Evolutionary conservation across 1,284 basidiomycete species (phyloP), one percentile per base, ranked within the genome.

Genomic region (Chalciporus piperatoides): DNA sequence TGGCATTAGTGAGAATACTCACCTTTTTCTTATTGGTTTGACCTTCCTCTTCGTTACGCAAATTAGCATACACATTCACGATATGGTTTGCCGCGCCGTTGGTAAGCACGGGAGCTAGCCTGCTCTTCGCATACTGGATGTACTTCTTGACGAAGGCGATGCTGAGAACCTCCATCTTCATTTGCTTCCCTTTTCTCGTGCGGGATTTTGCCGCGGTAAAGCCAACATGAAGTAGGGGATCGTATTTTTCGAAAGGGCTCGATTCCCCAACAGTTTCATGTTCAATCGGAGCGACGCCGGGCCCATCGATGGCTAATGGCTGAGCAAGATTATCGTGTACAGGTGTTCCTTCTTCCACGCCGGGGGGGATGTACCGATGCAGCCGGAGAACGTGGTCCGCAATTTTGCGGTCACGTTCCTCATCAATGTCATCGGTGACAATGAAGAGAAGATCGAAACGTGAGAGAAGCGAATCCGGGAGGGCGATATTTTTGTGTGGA

Each of bases 381-480:
- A 99, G 93, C 30, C 97, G 84, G 49, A 99, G 79, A 53, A 99
- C 96, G 65, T 99, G 97, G 72, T 99, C 96, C 35, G 95, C 95
- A 60, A 99, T 97, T 70, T 79, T 81, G 24, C 97, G 86, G 70
- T 99, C 97, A 30, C 94, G 81, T 57, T 85, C 81, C 74, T 98
- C 97, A 63, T 98, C 93, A 6, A 97, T 93, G 66, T 99, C 95
- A 71, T 99, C 97, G 0, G 95, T 99, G 14, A 99, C 93, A 44
- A 99, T 89, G 66, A 99, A 99, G 33, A 99, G 81, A 57, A 99
- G 71, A 75, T 99, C 97, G 76, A 99, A 99, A 85, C 97, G 96
- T 15, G 97, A 99, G 15, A 99, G 81, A 14, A 99, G 79, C 28
- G 97, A 99, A 71, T 99, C 97, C 3, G 97, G 97, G 1, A 99